These are phyloP conservation scores for Capsicum rhomboideum DNA, from an alignment of 257 asterid genomes.

Conservation along the genomic window DNA sequence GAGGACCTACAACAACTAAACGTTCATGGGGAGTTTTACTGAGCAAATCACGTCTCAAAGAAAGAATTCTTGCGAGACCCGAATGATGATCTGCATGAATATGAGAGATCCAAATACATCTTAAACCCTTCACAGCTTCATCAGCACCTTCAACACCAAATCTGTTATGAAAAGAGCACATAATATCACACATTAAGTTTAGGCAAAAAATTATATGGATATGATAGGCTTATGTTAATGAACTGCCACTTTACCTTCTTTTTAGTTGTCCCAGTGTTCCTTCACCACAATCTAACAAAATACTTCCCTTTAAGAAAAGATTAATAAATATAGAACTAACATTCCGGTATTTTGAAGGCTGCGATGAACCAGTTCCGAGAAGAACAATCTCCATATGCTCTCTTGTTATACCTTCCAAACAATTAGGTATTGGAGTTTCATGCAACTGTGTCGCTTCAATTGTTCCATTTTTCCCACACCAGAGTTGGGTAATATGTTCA, in stretches of 20 bases:
- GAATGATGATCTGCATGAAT: conserved; percentile 96
- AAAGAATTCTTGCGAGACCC: conserved; percentile 84
- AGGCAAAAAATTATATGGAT: background rate
- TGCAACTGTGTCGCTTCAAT: conserved; percentile 57
- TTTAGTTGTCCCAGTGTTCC: conserved; percentile 91
- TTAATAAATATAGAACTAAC: conserved; percentile 83
- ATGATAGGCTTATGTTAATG: background rate
- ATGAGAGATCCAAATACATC: conserved; percentile 89
- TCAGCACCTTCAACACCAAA: conserved; percentile 75
- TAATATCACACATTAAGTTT: background rate
- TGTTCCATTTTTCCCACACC: conserved; percentile 19
- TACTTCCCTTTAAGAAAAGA: conserved; percentile 69
- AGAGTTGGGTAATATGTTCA: conserved; percentile 35
- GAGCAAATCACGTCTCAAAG: conserved; percentile 60
- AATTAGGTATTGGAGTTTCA: conserved; percentile 40
- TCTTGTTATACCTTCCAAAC: conserved; percentile 65
- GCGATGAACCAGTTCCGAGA: conserved; percentile 96
- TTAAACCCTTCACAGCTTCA: conserved; percentile 56
- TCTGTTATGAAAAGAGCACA: conserved; percentile 20
- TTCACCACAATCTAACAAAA: conserved; percentile 90
- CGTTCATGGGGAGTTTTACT: conserved; percentile 58
- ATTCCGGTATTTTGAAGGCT: conserved; percentile 88
- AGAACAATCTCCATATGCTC: conserved; percentile 82
- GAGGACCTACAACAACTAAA: conserved; percentile 64
- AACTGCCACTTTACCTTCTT: conserved; percentile 47